Percentiles rank a stretch among this genome's conserved stretches.
Conservation (phyloP, 2,329 filamentous ascomycete species). For the Curvularia eragrostidis region DNA sequence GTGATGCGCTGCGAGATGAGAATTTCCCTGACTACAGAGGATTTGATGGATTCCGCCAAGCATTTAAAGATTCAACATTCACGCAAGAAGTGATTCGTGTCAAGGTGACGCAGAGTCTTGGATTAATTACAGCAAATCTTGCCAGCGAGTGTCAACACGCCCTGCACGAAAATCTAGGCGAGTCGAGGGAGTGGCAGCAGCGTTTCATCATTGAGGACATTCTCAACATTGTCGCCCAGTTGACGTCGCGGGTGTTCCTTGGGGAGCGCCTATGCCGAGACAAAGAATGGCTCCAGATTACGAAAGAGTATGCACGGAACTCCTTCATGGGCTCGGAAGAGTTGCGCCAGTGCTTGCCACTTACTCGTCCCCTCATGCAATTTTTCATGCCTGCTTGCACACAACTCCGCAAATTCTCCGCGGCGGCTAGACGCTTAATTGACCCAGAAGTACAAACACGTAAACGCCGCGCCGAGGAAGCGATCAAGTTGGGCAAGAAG, state of each 20-base stretch:
- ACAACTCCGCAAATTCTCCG: slow-evolving; percentile 1
- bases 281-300: slow-evolving; percentile 5
- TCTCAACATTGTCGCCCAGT: slow-evolving; percentile 9
- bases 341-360: slow-evolving; percentile 3
- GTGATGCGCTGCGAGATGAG: slow-evolving; percentile 3
- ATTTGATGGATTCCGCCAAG: slow-evolving; percentile 7
- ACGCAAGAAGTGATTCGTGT: slow-evolving; percentile 8
- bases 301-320: slow-evolving; percentile 4
- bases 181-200: slow-evolving; percentile 8
- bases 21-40: slow-evolving; percentile 6
- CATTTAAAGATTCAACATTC: slow-evolving; percentile 7
- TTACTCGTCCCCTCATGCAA: slow-evolving; percentile 6
- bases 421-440: slow-evolving; percentile 5
- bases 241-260: slow-evolving; percentile 5
- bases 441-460: slow-evolving; percentile 4
- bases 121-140: slow-evolving; percentile 5
- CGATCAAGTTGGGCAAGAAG: slow-evolving; percentile 1
- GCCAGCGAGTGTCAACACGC: slow-evolving; percentile 5
- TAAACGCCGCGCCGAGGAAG: slow-evolving; percentile 1
- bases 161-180: slow-evolving; percentile 5
- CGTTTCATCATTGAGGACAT: slow-evolving; percentile 7
- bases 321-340: slow-evolving; percentile 1
- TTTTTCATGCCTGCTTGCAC: slow-evolving; percentile 5
- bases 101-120: slow-evolving; percentile 8
- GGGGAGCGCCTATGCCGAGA: slow-evolving; percentile 3